These are phyloP conservation scores for Funneliformis caledonium DNA, from an alignment of 371 early-diverging fungal genomes.

Conservation along the genomic window DNA sequence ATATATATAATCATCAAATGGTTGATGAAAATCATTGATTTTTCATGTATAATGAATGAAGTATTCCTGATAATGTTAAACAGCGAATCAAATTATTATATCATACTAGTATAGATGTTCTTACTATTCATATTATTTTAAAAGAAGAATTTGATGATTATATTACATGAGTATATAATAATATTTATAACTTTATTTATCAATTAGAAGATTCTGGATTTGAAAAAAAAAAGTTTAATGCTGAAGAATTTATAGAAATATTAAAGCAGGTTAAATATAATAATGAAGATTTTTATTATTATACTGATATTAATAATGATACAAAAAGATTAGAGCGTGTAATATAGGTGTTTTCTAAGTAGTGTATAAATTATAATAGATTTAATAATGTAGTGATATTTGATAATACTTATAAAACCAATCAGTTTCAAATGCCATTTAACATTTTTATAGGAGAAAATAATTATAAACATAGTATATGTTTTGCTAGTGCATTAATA, in stretches of 20 bases:
- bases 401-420: background rate
- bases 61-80: background rate
- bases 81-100: background rate
- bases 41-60: background rate
- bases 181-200: constrained; percentile 7
- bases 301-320: background rate
- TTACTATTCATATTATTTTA: background rate
- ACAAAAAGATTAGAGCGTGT: background rate
- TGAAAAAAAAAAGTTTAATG: background rate
- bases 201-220: background rate
- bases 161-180: background rate
- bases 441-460: no score
- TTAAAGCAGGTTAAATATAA: background rate
- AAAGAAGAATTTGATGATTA: background rate
- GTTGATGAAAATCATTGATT: no score
- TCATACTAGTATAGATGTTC: background rate
- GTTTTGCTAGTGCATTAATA: constrained; percentile 2
- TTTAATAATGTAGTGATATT: background rate
- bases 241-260: background rate
- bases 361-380: background rate
- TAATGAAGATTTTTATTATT: background rate
- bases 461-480: no score
- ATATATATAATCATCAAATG: no score
- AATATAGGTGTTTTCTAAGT: background rate
- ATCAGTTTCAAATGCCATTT: no score